Percentiles rank a stretch among this genome's conserved stretches.
phyloP scores from a whole-genome alignment of 2,329 filamentous ascomycete genomes.

The Gyromitra esculenta region DNA sequence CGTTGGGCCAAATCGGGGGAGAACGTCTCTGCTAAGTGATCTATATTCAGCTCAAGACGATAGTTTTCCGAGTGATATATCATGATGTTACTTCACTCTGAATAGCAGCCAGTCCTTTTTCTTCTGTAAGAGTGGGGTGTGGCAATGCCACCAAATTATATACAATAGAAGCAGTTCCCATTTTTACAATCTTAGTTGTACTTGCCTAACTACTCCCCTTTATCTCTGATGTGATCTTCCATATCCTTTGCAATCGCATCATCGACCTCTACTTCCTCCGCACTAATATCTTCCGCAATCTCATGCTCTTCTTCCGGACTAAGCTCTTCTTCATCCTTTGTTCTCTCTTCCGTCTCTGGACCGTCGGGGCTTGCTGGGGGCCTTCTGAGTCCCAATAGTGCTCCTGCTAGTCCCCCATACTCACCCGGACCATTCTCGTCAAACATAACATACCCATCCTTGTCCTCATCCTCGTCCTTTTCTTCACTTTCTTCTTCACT shows the following conservation, averaged over 20 bases:
- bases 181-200: constrained; percentile 13
- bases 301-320: constrained; percentile 28
- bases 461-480: constrained; percentile 39
- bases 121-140: constrained; percentile 12
- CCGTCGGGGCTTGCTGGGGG: not conserved
- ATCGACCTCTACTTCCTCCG: constrained; percentile 22
- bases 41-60: not conserved
- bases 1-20: not conserved
- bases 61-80: constrained; percentile 5
- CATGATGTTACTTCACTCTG: not conserved
- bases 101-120: not conserved
- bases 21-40: not conserved
- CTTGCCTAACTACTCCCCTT: constrained; percentile 11
- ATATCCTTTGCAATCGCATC: constrained; percentile 40
- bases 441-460: not conserved
- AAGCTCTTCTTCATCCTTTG: not conserved
- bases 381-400: constrained; percentile 40
- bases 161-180: constrained; percentile 11
- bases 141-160: constrained; percentile 3
- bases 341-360: not conserved
- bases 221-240: constrained; percentile 26
- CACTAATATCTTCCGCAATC: constrained; percentile 25
- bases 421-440: constrained; percentile 34
- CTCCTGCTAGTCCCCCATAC: constrained; percentile 37
- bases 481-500: constrained; percentile 16